These are phyloP conservation scores for Cyberlindnera sargentensis DNA, from an alignment of 805 yeast species.

Conservation along the genomic window DNA sequence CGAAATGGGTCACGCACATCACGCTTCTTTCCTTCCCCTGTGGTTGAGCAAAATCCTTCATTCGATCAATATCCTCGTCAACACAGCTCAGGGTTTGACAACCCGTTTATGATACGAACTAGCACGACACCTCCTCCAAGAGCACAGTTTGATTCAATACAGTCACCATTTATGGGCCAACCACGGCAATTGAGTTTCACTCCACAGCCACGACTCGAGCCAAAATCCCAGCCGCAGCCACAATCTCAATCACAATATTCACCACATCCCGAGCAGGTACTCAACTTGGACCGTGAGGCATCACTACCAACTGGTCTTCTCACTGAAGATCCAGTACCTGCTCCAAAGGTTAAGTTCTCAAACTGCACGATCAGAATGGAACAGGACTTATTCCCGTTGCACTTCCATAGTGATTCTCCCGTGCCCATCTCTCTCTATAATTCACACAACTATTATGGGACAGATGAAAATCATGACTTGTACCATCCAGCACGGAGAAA, in stretches of 20 bases:
- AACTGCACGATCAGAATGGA: slow-evolving; percentile 6
- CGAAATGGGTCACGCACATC: slow-evolving; percentile 13
- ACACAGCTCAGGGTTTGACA: background rate
- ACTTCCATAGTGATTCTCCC: slow-evolving; percentile 1
- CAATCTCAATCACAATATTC: too few relatives aligned
- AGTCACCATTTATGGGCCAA: background rate
- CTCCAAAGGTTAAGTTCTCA: background rate
- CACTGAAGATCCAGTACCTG: background rate
- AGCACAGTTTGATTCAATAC: background rate
- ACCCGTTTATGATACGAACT: background rate
- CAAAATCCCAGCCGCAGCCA: background rate
- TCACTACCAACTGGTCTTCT: background rate
- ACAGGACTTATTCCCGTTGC: slow-evolving; percentile 8
- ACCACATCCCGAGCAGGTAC: too few relatives aligned
- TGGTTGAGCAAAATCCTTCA: slow-evolving; percentile 13
- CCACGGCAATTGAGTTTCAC: background rate
- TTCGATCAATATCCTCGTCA: slow-evolving; percentile 14
- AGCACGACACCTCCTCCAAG: background rate
- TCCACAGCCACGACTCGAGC: background rate
- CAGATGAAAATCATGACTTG: background rate
- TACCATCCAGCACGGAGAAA: background rate
- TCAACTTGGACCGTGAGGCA: background rate
- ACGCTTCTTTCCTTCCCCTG: slow-evolving; percentile 22
- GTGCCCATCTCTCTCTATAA: slow-evolving; percentile 6
- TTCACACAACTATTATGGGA: background rate